These are phyloP conservation scores for Diospyros lotus DNA, from an alignment of 148 eudicot species.

Conservation along the genomic window DNA sequence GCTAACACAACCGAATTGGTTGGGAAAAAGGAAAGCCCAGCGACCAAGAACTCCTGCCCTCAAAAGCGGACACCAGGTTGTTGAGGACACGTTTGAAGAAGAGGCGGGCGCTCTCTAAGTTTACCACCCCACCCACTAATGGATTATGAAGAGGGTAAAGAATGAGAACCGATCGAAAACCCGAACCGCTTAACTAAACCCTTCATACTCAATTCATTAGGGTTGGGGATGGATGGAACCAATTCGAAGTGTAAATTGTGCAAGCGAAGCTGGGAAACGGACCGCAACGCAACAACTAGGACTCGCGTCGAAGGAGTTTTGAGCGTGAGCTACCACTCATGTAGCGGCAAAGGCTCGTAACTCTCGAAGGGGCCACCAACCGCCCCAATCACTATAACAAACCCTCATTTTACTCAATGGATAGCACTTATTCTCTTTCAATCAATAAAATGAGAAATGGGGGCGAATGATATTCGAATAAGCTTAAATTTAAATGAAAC, in stretches of 20 bases:
- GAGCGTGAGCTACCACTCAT: slow-evolving; percentile 15
- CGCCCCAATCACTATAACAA: not conserved
- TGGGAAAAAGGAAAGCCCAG: too few relatives aligned
- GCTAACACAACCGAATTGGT: too few relatives aligned
- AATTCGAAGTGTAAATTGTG: not conserved
- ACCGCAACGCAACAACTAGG: not conserved
- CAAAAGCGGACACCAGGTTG: too few relatives aligned
- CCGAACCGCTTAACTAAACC: not conserved
- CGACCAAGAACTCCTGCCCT: too few relatives aligned
- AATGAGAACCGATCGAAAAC: not conserved
- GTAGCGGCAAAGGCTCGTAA: not conserved
- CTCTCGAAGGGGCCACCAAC: not conserved
- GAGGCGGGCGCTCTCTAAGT: too few relatives aligned
- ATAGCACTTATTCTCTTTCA: slow-evolving; percentile 9
- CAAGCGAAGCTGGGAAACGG: not conserved
- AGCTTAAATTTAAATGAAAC: too few relatives aligned
- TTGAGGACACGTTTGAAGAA: too few relatives aligned
- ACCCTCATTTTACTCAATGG: slow-evolving; percentile 8
- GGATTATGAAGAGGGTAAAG: too few relatives aligned
- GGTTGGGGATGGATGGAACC: not conserved
- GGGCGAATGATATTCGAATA: not conserved
- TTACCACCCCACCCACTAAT: too few relatives aligned
- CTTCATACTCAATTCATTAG: not conserved
- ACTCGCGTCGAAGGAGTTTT: slow-evolving; percentile 10
- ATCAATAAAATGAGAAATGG: not conserved